Base-by-base conservation (phyloP, 2,329 filamentous ascomycete species). In the Dactylellina sp. region DNA sequence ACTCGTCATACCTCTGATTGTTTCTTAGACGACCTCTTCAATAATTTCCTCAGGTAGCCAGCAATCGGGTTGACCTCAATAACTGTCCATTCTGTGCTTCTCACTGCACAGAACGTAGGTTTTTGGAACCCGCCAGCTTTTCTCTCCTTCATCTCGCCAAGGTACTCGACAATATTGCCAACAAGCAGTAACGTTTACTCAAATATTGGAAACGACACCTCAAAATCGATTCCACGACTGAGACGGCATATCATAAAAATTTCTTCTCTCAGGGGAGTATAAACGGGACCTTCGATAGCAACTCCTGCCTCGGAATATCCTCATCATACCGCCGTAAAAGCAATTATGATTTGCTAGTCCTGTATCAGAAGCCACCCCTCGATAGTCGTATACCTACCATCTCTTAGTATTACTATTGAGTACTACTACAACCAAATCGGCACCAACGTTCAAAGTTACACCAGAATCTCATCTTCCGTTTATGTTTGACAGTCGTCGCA, bases 311-410 rank as follows among this genome's bases (percentile, higher is more conserved):
- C 50, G 35, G 37, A 40, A 49, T 52, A 25, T 56, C 44, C 25
- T 20, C 66, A 32, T 32, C 44, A 37, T 20, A 18, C 22, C 39
- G 60, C 59, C 53, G 22, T 28, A 35, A 53, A 52, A 65, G 49
- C 61, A 65, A 55, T 62, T 50, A 74, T 74, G 70, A 40, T 53
- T 50, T 56, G 61, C 42, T 74, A 59, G 53, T 42, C 56, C 46
- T 37, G 55, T 12, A 55, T 53, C 35, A 22, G 59, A 12, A 62
- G 25, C 32, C 20, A 25, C 16, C 24, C 28, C 12, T 32, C 28
- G 25, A 55, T 25, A 16, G 18, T 5, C 20, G 18, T 22, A n/a
- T 50, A 24, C 28, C 14, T 47, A 42, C 20, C 37, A 18, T 37
- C 37, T 60, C 24, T 39, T 24, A 22, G 11, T 52, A 32, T 50